phyloP scores from a whole-genome alignment of 129 eudicot genomes.

The Artemisia tridentata region DNA sequence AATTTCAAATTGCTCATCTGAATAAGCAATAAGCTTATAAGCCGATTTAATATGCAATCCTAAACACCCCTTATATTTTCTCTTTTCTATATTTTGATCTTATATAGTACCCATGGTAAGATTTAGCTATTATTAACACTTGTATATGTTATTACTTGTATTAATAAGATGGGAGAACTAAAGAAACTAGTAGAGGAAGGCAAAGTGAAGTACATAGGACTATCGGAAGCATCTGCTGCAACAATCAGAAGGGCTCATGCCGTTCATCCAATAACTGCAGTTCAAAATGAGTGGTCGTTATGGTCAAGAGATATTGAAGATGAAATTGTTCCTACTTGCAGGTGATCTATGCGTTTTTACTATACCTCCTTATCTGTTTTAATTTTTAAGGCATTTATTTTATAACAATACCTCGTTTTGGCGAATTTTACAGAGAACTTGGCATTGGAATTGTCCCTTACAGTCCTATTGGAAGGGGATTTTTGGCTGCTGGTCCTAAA shows the following conservation, averaged over 20 bases:
- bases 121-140: not conserved
- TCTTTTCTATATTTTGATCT: not conserved
- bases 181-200: constrained; percentile 77
- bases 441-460: constrained; percentile 67
- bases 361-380: not conserved
- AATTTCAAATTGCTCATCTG: not conserved
- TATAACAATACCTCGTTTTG: not conserved
- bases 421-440: constrained; percentile 42
- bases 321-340: constrained; percentile 61
- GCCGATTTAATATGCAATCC: too few species aligned
- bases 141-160: not conserved
- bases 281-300: constrained; percentile 66
- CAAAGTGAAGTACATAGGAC: constrained; percentile 62
- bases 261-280: constrained; percentile 70
- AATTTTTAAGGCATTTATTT: not conserved
- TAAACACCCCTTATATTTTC: not conserved
- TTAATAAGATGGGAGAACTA: constrained; percentile 49
- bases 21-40: too few species aligned
- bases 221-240: constrained; percentile 69
- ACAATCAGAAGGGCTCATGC: constrained; percentile 81
- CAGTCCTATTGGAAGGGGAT: constrained; percentile 55
- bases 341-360: constrained; percentile 27
- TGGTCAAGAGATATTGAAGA: constrained; percentile 68
- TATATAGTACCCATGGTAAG: not conserved
- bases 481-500: constrained; percentile 37